Evolutionary conservation across 1,139 yeast species (phyloP), one percentile per base, ranked within the genome.

Genomic region (Protomyces pachydermus): DNA sequence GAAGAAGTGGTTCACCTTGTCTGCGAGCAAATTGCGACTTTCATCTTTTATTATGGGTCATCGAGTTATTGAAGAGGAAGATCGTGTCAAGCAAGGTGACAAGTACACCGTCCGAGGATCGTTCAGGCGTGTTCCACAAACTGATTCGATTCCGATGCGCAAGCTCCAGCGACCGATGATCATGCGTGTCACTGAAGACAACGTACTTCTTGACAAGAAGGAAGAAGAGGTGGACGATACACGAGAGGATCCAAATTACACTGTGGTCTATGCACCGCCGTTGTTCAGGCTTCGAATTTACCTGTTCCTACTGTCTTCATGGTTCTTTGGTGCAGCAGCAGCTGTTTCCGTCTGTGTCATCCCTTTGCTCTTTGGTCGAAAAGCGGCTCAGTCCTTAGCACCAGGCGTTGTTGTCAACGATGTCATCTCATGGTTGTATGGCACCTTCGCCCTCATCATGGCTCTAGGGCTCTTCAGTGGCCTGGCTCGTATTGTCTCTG

Each of bases 261-360:
- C 83, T 0, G 82, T 91, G 38, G 97, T 91, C 1, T 93, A 91
- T 75, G 80, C 91, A 62, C 98, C 98, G 2, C 96, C 96, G 1
- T 71, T 80, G 65, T 89, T 93, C 74, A 80, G 84, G 62, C 56
- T 73, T 14, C 80, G 97, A 62, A 80, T 91, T 56, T 78, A 81
- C 50, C 75, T 74, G 0, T 76, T 93, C 57, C 77, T 91, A 54
- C 72, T 78, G 1, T 75, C 82, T 73, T 77, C 91, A 37, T 91
- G 97, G 95, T 71, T 82, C 1, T 86, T 85, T 73, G 85, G 95
- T 0, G 80, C 84, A 0, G 61, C 84, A 0, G 32, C 55, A 9
- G 48, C 50, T n/a, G 34, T 60, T 3, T 28, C 46, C 12, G 12
- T 14, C 23, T 32, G 50, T n/a, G 54, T 54, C 14, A 14, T 54